Base-by-base conservation (phyloP, 2,329 filamentous ascomycete species). In the Pseudogymnoascus sp. region DNA sequence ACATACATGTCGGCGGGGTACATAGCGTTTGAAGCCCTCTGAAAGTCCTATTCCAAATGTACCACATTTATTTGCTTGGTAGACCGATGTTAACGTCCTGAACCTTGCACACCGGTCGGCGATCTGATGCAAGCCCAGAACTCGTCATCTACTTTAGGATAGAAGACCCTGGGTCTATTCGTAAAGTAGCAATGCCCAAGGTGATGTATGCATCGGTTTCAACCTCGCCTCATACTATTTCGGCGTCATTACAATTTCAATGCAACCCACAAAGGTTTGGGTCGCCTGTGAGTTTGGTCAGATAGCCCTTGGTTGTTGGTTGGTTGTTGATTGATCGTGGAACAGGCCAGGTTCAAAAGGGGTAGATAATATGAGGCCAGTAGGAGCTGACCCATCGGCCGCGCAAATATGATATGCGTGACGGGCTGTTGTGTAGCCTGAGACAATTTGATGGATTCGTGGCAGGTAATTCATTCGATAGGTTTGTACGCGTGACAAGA, bases 381-480 rank as follows among this genome's bases (percentile, higher is more conserved):
- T 56, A 56, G 50, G 50, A 56, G 29, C 11, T 56, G 11, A 56
- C 50, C 50, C 50, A 35, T 56, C 29, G 29, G 29, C 50, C 50
- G 50, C 50, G 50, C 50, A 33, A 56, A 56, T 56, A 56, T 56
- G 50, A 33, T 56, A 33, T 56, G 50, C 50, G 29, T 56, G 50
- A 56, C 10, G 29, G 29, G 10, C 26, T 33, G 29, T 11, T 56
- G 50, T 56, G 50, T 33, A 8, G n/a, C 29, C 50, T 56, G 29
- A 56, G 29, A 56, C 50, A 56, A 19, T 33, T 56, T 56, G 50
- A 19, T 35, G 50, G 50, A 35, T 56, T 56, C 50, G 50, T 56
- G 50, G 29, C 50, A 35, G n/a, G 50, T 14, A 33, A 56, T 56
- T 56, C 10, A 33, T 56, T 56, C 50, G 50, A 56, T 11, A n/a